phyloP scores from a whole-genome alignment of 163 green algal species.

The Volvox carteri region DNA sequence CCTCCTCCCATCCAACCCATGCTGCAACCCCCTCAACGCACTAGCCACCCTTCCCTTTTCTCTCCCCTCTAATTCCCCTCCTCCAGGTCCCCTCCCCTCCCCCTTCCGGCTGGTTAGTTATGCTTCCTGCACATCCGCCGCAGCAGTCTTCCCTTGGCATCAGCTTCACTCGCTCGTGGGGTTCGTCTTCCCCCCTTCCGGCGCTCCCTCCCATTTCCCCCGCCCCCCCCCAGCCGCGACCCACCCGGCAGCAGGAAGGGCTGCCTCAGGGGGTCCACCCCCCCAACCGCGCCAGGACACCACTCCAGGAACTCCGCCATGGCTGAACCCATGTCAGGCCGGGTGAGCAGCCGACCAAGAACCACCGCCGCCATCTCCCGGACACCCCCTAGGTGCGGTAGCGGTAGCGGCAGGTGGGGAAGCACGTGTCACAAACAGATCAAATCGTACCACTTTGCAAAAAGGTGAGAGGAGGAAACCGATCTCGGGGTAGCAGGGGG shows the following conservation, averaged over 20 bases:
- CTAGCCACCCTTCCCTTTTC: not conserved
- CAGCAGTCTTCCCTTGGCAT: not conserved
- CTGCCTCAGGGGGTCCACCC: constrained; percentile 26
- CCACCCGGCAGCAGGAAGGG: constrained; percentile 79
- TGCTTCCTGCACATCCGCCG: too few species aligned
- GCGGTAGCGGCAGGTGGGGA: too few species aligned
- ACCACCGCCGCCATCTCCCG: constrained; percentile 89
- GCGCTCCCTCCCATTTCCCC: not conserved
- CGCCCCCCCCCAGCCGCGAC: not conserved
- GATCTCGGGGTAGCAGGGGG: too few species aligned
- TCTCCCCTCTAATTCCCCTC: not conserved
- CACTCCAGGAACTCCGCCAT: constrained; percentile 85
- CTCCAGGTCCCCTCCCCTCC: not conserved
- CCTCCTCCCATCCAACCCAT: not conserved
- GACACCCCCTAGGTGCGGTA: constrained; percentile 68
- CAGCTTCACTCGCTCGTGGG: not conserved
- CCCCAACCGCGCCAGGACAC: constrained; percentile 63
- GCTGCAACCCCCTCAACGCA: not conserved
- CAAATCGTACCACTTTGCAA: too few species aligned
- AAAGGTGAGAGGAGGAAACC: too few species aligned
- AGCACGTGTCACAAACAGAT: too few species aligned
- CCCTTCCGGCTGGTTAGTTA: not conserved
- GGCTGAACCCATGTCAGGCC: constrained; percentile 85
- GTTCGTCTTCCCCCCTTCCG: not conserved
- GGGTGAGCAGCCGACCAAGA: constrained; percentile 90